Base-by-base conservation (phyloP, 495 filamentous ascomycete genomes). In the Aspergillus saccharolyticus region DNA sequence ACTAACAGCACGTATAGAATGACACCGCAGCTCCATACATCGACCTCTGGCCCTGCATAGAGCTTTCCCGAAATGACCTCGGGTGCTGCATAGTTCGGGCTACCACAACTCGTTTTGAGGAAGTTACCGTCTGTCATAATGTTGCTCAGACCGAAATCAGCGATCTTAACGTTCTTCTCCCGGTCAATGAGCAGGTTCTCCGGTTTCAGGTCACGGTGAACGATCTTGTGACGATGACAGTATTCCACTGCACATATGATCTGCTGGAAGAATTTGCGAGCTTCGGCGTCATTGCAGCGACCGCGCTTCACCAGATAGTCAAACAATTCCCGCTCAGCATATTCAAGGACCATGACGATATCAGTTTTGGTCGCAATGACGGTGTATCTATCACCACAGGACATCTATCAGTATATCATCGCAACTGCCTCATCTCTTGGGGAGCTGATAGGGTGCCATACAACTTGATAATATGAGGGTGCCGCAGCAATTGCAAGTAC, bases 91-190 rank as follows among this genome's bases (percentile, higher is more conserved):
- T 98, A 98, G 70, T 98, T 98, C 17, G 94, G 94, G 63, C 91
- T 96, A 53, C 94, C 94, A 69, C 94, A 98, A 74, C 91, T 96
- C 0, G 94, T 98, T 75, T 96, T 97, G 63, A 98, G 83, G 71
- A 98, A 98, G 67, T 97, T 98, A 9, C 94, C 94, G 65, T 98
- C 94, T 9, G 94, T 97, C 93, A 98, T 97, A 72, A 98, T 97
- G 66, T 98, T 98, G 75, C 93, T 97, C 52, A 98, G 76, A 53
- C 94, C 94, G 63, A 98, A 98, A 76, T 98, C 94, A 52, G 94
- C 94, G 71, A 98, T 97, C 78, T 98, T 98, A 64, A 98, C 94
- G 66, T 97, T 96, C 65, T 96, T 86, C 49, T 91, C 81, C 58
- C 90, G 86, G 73, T 98, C 94, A 59, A 98, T 85, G 45, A 98